Evolutionary conservation across 495 filamentous ascomycete genomes (phyloP), one percentile per base, ranked within the genome.

Genomic region (Aspergillus panamensis): DNA sequence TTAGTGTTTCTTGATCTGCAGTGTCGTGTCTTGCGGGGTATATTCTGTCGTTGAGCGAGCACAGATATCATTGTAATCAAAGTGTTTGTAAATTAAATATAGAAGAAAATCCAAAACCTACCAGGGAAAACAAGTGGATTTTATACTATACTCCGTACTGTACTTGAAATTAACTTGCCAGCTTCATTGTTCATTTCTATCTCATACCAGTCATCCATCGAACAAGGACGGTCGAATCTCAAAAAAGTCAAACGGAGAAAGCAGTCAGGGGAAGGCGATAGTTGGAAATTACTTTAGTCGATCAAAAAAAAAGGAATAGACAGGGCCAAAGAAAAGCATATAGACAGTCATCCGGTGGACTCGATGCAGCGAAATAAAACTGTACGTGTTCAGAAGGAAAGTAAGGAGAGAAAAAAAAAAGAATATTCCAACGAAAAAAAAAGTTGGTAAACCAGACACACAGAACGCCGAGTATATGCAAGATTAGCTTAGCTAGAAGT

Each of bases 1-100:
- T 99, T 51, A 73, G 56, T 29, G 65, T 79, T 20, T 58, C 60
- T 33, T 66, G 48, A 65, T 19, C 5, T 25, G 25, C 25, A 2
- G 12, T 19, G n/a, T 10, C 42, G 17, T 17, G 19, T 21, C 12
- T 17, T 6, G 3, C 19, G 12, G 25, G 25, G 25, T 25, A 25
- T 25, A 25, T 25, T 5, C 25, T 25, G 25, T 25, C 25, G 5
- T 25, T 25, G 2, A 25, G 25, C 25, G 25, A 25, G 25, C 5
- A 25, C 25, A 25, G 25, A 25, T 25, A 25, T 25, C 25, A 25
- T 25, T 25, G 25, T 25, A 25, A 25, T 25, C n/a, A n/a, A n/a
- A n/a, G 25, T 25, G 2, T 25, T 21, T 35, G 37, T 52, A 29
- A 35, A 20, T 13, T 52, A 52, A 7, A 39, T 29, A 16, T 40